A percentile compares a stretch with the other conserved stretches of the same genome.
Evolutionary conservation across 768 basidiomycete genomes (phyloP).

Genomic region (Obba rivulosa): DNA sequence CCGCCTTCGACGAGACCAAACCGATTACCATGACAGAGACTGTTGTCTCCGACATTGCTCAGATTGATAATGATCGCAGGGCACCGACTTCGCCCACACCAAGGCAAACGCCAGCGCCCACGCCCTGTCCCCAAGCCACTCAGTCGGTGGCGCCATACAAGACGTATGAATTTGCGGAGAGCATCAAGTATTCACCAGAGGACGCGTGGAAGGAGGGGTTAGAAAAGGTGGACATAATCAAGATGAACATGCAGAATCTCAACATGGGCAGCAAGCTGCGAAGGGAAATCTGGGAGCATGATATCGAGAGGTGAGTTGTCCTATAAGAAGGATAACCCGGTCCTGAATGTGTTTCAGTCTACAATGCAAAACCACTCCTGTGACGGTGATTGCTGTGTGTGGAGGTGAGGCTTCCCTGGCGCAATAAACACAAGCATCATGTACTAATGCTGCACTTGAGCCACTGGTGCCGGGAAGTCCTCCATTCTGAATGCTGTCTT

Average conservation of each 20-base stretch:
- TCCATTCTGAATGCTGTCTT: conserved; percentile 58
- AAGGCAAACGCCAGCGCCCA: too few relatives aligned
- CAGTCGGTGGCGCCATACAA: conserved; percentile 30
- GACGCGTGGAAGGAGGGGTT: conserved; percentile 44
- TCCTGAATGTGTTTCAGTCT: conserved; percentile 30
- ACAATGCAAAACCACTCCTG: conserved; percentile 42
- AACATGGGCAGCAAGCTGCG: conserved; percentile 51
- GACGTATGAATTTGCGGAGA: conserved; percentile 30
- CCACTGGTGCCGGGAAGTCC: conserved; percentile 58
- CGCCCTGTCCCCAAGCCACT: too few relatives aligned
- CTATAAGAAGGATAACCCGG: neutral
- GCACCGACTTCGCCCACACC: too few relatives aligned
- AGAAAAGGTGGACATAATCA: conserved; percentile 46
- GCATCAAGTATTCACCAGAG: conserved; percentile 47
- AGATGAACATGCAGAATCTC: conserved; percentile 36
- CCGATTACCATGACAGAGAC: too few relatives aligned
- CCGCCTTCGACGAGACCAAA: too few relatives aligned
- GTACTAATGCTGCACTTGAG: conserved; percentile 21
- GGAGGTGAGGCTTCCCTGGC: conserved; percentile 35
- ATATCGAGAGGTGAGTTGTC: conserved; percentile 38
- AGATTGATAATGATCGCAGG: too few relatives aligned
- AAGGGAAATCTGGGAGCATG: conserved; percentile 53
- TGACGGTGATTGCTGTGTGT: conserved; percentile 60
- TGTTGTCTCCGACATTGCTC: too few relatives aligned
- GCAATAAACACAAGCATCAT: neutral